Base-by-base conservation (phyloP, 805 yeast species). In the Lipomyces kockii region DNA sequence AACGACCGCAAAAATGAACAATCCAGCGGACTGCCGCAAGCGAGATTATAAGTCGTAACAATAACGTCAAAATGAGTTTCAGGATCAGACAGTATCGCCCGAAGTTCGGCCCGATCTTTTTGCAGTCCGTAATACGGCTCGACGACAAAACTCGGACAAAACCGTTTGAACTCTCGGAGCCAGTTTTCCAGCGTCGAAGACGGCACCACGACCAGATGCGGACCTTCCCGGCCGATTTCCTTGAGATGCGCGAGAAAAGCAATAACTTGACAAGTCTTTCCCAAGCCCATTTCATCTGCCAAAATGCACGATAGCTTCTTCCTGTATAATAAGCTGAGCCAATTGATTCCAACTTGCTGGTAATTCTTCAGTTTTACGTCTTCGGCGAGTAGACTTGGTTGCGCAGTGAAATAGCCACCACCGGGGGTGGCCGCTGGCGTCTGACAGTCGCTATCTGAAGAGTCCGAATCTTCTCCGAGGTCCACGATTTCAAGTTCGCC, bases 281-380 rank as follows among this genome's bases (percentile, higher is more conserved):
- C 99, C 60, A 95, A 82, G 4, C 97, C 99, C 99, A 95, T 95
- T 77, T 95, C 99, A 80, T 95, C 99, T 0, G 99, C 99, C 60
- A 95, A 81, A 65, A 95, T 95, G 80, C 99, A 93, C 6, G 97
- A 92, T 65, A 95, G 82, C 20, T 87, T 84, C 75, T 89, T 87
- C 66, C 86, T 86, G 77, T 94, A 95, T 37, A 95, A 82, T 63
- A 94, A 78, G 69, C 88, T 84, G 63, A 95, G 81, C 99, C 99
- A 95, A 77, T 95, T 95, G 62, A 95, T 80, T 58, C 99, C 99
- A n/a, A 93, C 97, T 73, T 92, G 95, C 80, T 95, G 99, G 78
- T 95, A 95, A 75, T 86, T 88, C 75, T 94, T 95, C 73, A 95
- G 82, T 52, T 85, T 85, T 20, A 91, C 82, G 25, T 86, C 90